phyloP scores from a whole-genome alignment of 441 rosid species.

The Jatropha multifida region DNA sequence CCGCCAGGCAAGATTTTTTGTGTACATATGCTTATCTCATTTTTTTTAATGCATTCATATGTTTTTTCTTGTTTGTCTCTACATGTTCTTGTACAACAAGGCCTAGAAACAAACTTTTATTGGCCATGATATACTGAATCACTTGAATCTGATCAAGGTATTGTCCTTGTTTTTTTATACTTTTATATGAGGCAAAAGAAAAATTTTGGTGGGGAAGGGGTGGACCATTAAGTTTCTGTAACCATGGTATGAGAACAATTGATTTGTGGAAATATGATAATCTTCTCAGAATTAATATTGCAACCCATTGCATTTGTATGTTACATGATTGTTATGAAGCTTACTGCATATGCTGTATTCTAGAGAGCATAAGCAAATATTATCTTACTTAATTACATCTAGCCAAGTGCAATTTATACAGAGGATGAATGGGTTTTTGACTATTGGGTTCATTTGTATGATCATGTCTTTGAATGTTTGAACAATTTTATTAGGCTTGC shows the following conservation, averaged over 20 bases:
- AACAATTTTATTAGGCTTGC: no score
- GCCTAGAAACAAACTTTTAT: background rate
- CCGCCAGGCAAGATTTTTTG: slow-evolving; percentile 44
- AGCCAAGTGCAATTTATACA: background rate
- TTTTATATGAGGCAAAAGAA: background rate
- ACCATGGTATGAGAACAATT: background rate
- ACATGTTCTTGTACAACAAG: background rate
- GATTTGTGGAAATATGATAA: background rate
- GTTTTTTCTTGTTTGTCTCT: background rate
- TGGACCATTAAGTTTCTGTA: background rate
- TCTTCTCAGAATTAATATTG: background rate
- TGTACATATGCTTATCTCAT: background rate
- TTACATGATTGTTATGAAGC: background rate
- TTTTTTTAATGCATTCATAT: background rate
- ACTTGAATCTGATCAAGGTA: background rate
- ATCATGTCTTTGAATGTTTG: background rate
- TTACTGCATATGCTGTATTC: no score
- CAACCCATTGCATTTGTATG: background rate
- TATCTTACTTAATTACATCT: background rate
- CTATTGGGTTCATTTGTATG: background rate
- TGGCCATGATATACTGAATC: background rate
- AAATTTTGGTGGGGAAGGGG: no score
- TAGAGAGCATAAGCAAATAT: background rate
- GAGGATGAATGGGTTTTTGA: background rate
- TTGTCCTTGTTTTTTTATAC: background rate